Evolutionary conservation across 2,329 filamentous ascomycete species (phyloP).

Genomic region (Pleoardoris graminearum): DNA sequence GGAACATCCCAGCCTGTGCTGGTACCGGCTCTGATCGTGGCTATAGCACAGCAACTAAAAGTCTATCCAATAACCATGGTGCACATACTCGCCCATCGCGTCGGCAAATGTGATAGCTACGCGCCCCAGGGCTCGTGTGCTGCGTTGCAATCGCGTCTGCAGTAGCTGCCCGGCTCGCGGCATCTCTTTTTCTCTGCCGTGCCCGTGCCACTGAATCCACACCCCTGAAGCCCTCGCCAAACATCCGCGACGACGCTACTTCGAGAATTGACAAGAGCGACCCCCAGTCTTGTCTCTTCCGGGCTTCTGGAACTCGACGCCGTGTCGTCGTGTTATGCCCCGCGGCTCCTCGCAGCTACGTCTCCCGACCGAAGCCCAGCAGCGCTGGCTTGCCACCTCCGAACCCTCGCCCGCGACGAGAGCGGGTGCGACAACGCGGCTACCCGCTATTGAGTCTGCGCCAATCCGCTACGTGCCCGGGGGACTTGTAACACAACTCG

Average conservation of each 20-base stretch:
- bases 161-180: constrained; percentile 1
- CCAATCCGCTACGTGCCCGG: constrained; percentile 7
- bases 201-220: constrained; percentile 6
- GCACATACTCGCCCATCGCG: neutral
- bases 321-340: constrained; percentile 11
- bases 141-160: constrained; percentile 1
- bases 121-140: too few relatives aligned
- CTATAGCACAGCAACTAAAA: neutral
- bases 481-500: neutral
- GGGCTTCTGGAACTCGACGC: constrained; percentile 1
- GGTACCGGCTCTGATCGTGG: neutral
- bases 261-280: constrained; percentile 2
- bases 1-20: neutral
- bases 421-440: neutral
- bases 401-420: neutral
- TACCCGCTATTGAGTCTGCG: constrained; percentile 12
- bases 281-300: constrained; percentile 7
- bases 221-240: constrained; percentile 9
- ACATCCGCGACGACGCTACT: constrained; percentile 9
- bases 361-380: constrained; percentile 4
- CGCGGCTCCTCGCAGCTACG: neutral
- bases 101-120: neutral
- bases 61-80: neutral
- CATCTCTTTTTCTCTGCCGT: neutral
- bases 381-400: constrained; percentile 8